These are phyloP conservation scores for Malassezia yamatoensis DNA, from an alignment of 1,284 basidiomycete genomes.

Conservation along the genomic window DNA sequence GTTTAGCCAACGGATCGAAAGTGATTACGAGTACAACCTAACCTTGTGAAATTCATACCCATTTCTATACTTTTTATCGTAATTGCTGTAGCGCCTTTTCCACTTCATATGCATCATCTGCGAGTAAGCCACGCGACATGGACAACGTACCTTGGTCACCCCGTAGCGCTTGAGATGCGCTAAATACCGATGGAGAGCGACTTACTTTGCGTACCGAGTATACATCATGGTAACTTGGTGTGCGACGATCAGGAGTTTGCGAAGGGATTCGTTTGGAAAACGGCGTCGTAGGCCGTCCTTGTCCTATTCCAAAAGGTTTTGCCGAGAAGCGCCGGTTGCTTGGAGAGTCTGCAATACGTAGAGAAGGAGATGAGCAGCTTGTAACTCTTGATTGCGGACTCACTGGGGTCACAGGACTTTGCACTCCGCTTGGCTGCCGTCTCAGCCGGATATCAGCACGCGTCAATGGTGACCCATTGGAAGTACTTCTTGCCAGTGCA, in stretches of 20 bases:
- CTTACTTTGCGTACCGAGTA: slow-evolving; percentile 6
- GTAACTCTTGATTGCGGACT: neutral
- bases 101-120: slow-evolving; percentile 14
- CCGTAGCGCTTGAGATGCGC: neutral
- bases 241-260: neutral
- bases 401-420: slow-evolving; percentile 10
- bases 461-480: slow-evolving; percentile 3
- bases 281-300: slow-evolving; percentile 9
- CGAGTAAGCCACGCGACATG: neutral
- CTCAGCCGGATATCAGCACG: neutral
- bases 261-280: slow-evolving; percentile 6
- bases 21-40: slow-evolving; percentile 78
- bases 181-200: neutral
- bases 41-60: slow-evolving; percentile 54
- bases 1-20: slow-evolving; percentile 69
- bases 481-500: slow-evolving; percentile 14
- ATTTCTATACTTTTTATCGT: neutral
- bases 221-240: neutral
- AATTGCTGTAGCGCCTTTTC: slow-evolving; percentile 12
- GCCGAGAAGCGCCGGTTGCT: neutral
- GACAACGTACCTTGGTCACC: slow-evolving; percentile 5
- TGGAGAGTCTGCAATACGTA: neutral
- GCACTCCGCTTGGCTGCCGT: neutral
- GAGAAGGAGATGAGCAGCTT: neutral
- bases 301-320: slow-evolving; percentile 1